phyloP scores from a whole-genome alignment of 1,139 yeast genomes.

The Scheffersomyces stambukii region DNA sequence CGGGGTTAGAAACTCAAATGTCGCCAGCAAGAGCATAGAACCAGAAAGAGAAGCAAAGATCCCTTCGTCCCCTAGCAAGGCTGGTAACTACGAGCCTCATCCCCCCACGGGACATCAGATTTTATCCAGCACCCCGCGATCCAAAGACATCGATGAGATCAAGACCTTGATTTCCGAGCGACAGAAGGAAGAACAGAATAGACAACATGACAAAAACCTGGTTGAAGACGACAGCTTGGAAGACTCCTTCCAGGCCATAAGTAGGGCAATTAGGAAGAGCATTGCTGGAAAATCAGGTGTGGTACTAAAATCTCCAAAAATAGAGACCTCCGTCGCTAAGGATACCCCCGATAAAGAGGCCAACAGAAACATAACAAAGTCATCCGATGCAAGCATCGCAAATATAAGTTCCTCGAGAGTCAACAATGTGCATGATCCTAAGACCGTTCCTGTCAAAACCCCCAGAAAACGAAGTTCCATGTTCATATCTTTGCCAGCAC shows the following conservation, averaged over 20 bases:
- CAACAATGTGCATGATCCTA: no score
- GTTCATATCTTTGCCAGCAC: slow-evolving; percentile 36
- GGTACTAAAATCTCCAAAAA: not conserved
- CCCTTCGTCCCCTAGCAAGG: no score
- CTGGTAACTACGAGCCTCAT: no score
- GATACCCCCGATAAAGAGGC: not conserved
- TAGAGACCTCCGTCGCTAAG: not conserved
- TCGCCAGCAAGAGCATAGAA: no score
- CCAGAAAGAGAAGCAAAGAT: no score
- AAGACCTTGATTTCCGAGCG: no score
- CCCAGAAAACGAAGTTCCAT: slow-evolving; percentile 32
- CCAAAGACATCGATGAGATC: no score
- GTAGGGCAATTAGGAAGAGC: slow-evolving; percentile 36
- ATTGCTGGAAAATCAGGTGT: slow-evolving; percentile 27
- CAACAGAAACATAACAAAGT: slow-evolving; percentile 4
- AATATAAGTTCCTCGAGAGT: no score
- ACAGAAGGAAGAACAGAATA: not conserved
- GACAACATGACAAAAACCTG: not conserved
- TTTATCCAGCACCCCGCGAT: no score
- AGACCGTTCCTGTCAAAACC: slow-evolving; percentile 15
- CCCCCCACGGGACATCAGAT: no score
- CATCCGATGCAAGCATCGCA: no score
- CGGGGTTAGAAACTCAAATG: no score
- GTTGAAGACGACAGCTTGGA: slow-evolving; percentile 7
- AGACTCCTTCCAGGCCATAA: slow-evolving; percentile 31